These are phyloP conservation scores for Pseudocercospora cruenta DNA, from an alignment of 2,329 filamentous ascomycete genomes.

Conservation along the genomic window DNA sequence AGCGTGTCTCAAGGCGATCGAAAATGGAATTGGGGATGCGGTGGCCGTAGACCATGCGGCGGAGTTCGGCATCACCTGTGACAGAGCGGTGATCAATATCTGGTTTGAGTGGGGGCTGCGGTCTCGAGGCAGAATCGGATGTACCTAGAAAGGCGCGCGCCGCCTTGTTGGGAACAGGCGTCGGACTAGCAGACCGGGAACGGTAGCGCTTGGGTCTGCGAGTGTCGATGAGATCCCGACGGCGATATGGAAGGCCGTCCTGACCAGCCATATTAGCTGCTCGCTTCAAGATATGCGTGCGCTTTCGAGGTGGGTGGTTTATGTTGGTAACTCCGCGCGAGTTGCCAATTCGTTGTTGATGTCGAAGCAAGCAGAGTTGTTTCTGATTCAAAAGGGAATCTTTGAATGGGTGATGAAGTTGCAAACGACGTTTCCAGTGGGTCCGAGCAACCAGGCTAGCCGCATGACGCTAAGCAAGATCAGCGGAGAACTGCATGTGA, in stretches of 20 bases:
- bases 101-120: background rate
- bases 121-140: background rate
- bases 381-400: background rate
- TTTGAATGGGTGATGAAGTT: background rate
- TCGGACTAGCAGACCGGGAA: background rate
- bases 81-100: background rate
- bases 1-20: background rate
- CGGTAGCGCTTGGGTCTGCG: background rate
- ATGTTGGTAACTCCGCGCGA: background rate
- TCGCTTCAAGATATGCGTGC: background rate
- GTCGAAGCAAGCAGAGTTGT: background rate
- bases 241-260: background rate
- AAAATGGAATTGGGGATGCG: background rate
- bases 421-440: background rate
- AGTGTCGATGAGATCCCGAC: slow-evolving; percentile 2
- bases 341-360: background rate
- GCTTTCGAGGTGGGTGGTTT: background rate
- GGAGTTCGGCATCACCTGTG: background rate
- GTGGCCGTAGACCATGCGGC: background rate
- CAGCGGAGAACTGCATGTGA: background rate
- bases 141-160: background rate
- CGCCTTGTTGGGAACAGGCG: background rate
- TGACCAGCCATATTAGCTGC: background rate
- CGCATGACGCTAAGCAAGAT: background rate
- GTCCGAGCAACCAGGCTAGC: background rate